Percentiles rank a stretch among this genome's conserved stretches.
Conservation (phyloP, 805 yeast genomes). For the Starmerella sp. region DNA sequence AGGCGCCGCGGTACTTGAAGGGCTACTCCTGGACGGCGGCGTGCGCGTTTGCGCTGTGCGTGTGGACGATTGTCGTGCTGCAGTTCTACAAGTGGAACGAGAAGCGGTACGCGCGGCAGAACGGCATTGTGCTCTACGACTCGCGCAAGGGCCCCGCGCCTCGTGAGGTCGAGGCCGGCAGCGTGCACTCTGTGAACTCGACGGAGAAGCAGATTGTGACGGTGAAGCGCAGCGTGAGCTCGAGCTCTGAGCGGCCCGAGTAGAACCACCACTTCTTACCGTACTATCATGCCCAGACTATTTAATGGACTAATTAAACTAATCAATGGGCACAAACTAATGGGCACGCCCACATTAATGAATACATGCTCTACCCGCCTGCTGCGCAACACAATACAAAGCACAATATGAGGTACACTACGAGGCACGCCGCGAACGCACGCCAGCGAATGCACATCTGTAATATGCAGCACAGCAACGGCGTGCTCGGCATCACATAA, state of each 20-base stretch:
- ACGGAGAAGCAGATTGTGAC: not conserved
- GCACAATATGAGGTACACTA: too few species aligned
- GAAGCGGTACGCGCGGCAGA: constrained; percentile 13
- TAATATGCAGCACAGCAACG: too few species aligned
- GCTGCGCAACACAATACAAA: too few species aligned
- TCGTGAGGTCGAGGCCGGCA: not conserved
- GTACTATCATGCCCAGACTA: too few species aligned
- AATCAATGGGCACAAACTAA: too few species aligned
- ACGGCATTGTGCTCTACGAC: constrained; percentile 17
- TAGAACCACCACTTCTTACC: too few species aligned
- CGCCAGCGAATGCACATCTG: too few species aligned
- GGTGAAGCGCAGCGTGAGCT: not conserved
- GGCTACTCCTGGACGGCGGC: constrained; percentile 24
- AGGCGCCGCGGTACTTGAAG: constrained; percentile 24
- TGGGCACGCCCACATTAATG: too few species aligned
- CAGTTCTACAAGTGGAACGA: constrained; percentile 16
- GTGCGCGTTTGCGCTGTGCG: constrained; percentile 17
- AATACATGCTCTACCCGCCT: too few species aligned
- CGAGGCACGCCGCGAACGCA: too few species aligned
- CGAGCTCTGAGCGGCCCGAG: not conserved
- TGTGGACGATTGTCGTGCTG: constrained; percentile 22
- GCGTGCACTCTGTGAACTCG: not conserved
- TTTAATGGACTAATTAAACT: too few species aligned
- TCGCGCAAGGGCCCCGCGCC: constrained; percentile 11
- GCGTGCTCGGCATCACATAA: too few species aligned